A percentile compares a stretch with the other conserved stretches of the same genome.
Conservation (phyloP, 2,329 filamentous ascomycete genomes). For the Penicillium sp. region DNA sequence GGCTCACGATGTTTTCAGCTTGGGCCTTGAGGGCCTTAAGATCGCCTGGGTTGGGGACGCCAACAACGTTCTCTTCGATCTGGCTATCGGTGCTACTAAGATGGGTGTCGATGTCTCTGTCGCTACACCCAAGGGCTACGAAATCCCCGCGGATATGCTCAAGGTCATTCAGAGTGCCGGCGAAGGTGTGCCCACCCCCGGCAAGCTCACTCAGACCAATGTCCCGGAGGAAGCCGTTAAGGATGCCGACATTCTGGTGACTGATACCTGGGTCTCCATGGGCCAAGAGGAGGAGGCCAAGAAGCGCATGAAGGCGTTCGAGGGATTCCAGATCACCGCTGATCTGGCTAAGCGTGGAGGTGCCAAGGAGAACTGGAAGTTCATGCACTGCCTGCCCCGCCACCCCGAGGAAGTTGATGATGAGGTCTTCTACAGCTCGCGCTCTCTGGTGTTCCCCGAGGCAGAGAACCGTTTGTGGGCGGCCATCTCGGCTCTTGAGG, state of each 20-base stretch:
- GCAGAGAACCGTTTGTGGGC: conserved; percentile 94
- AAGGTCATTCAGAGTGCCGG: conserved; percentile 67
- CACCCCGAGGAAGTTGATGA: conserved; percentile 92
- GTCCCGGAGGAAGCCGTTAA: conserved; percentile 82
- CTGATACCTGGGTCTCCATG: conserved; percentile 98
- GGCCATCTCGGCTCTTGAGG: conserved; percentile 80
- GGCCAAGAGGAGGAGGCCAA: conserved; percentile 85
- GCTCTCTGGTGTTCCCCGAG: conserved; percentile 87
- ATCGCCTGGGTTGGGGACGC: conserved; percentile 95
- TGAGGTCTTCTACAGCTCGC: conserved; percentile 85
- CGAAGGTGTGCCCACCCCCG: conserved; percentile 57
- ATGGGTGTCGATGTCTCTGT: conserved; percentile 83
- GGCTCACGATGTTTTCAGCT: conserved; percentile 40
- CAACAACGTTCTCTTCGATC: conserved; percentile 94
- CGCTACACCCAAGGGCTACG: conserved; percentile 81
- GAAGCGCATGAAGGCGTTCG: conserved; percentile 76
- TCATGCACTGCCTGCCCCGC: conserved; percentile 96
- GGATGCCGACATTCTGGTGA: conserved; percentile 84
- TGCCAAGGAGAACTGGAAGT: conserved; percentile 87
- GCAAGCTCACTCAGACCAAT: conserved; percentile 71
- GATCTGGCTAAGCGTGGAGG: conserved; percentile 80
- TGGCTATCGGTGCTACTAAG: conserved; percentile 84
- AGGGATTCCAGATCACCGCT: conserved; percentile 86
- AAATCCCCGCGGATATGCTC: conserved; percentile 74
- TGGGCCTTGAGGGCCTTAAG: conserved; percentile 80